A percentile compares a stretch with the other conserved stretches of the same genome.
Evolutionary conservation across 23 red algal species (phyloP).

Genomic region (Chondrus crispus): DNA sequence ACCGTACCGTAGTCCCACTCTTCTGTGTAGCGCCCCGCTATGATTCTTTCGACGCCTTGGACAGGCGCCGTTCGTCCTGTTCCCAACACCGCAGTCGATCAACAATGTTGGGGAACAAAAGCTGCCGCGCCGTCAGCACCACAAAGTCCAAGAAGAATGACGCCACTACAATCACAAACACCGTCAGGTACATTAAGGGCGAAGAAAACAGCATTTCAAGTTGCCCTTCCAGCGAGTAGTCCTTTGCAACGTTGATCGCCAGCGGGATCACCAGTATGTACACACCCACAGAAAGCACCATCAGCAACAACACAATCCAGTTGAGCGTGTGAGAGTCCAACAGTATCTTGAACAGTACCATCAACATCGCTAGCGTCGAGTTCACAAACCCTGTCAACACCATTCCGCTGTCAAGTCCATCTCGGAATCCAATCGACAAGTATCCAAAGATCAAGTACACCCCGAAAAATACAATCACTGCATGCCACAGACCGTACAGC

Average conservation of each 20-base stretch:
- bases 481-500: constrained; percentile 79
- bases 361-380: constrained; percentile 39
- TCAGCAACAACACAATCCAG: constrained; percentile 61
- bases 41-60: too few relatives aligned
- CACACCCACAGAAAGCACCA: constrained; percentile 44
- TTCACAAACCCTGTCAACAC: constrained; percentile 59
- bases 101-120: constrained; percentile 60
- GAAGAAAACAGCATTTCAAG: constrained; percentile 54
- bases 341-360: constrained; percentile 63
- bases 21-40: too few relatives aligned
- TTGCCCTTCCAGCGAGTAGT: constrained; percentile 60
- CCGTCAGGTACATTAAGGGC: constrained; percentile 35
- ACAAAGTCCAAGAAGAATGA: constrained; percentile 68
- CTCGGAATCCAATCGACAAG: constrained; percentile 30
- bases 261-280: constrained; percentile 52
- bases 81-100: constrained; percentile 42
- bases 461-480: constrained; percentile 67
- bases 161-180: constrained; percentile 48
- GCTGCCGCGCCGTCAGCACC: constrained; percentile 44
- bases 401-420: constrained; percentile 63
- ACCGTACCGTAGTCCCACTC: too few relatives aligned
- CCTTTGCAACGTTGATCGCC: constrained; percentile 23
- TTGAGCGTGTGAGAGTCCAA: constrained; percentile 65
- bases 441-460: constrained; percentile 61
- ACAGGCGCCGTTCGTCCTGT: too few relatives aligned